Base-by-base conservation (phyloP, 2,329 filamentous ascomycete species). In the Cladosporium sp. region DNA sequence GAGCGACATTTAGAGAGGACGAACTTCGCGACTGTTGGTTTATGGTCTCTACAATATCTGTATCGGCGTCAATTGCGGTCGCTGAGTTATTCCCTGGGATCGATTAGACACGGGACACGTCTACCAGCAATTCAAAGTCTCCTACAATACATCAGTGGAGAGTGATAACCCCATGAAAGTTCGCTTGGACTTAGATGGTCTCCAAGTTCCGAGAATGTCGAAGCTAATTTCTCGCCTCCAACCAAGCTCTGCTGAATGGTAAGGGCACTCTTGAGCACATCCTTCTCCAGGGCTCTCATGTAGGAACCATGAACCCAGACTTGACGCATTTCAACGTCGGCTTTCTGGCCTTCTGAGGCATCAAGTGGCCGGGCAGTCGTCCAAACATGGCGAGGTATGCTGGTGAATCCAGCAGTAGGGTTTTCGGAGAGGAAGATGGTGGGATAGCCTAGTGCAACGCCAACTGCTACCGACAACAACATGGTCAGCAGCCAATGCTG, bases 281-380 rank as follows among this genome's bases (percentile, higher is more conserved):
- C 77, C 54, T 80, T 79, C 51, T 89, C 79, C 37, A 93, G 78
- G 11, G 88, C 89, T 67, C 86, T 81, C 86, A 92, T 92, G 69
- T 92, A 92, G 70, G 83, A 87, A 62, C 88, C 88, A 68, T 92
- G 88, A 15, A 93, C 82, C 89, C 89, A 93, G 58, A 90, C 82
- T 59, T 89, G 89, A 64, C 88, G 87, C 84, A 93, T 88, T 58
- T 89, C 84, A n/a, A 93, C 85, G 70, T 93, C 88, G 3, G 87
- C 82, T 55, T 78, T 75, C 45, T 78, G 76, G 14, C 58, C 52
- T n/a, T 61, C 56, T 25, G 75, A 69, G 4, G 74, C 73, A 38
- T 55, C 55, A 11, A 67, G 55, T 3, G 64, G 64, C 56, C 66
- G 71, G 14, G 70, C 68, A 12, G 66, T 67, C 25, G 89, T 92